Evolutionary conservation across 208 protist genomes (phyloP).

Genomic region (Tritrichomonas musculus): DNA sequence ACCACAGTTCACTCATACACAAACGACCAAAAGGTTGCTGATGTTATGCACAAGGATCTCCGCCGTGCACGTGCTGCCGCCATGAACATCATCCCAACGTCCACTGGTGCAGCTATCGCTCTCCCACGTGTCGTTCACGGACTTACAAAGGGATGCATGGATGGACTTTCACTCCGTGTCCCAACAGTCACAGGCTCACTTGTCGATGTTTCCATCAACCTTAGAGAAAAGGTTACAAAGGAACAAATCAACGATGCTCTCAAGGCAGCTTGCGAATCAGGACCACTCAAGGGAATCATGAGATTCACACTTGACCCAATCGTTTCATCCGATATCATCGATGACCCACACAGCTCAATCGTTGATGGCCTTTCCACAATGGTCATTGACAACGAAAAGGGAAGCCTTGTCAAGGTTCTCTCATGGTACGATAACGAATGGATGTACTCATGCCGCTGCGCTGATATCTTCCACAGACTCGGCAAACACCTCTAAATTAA

Average conservation of each 20-base stretch:
- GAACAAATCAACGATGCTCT: conserved; percentile 60
- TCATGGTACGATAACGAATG: conserved; percentile 94
- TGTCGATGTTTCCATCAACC: conserved; percentile 87
- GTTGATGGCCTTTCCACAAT: conserved; percentile 57
- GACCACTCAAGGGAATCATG: conserved; percentile 82
- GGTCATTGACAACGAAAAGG: neutral
- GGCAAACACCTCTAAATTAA: neutral
- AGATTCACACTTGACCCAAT: conserved; percentile 94
- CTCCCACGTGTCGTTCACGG: conserved; percentile 88
- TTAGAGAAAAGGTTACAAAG: conserved; percentile 77
- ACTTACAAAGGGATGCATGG: too few relatives aligned
- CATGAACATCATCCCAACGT: conserved; percentile 97
- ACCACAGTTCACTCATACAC: conserved; percentile 98
- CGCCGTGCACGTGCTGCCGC: conserved; percentile 84
- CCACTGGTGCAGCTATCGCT: conserved; percentile 95
- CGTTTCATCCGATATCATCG: conserved; percentile 94
- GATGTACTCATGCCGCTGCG: conserved; percentile 94
- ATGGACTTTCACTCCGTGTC: conserved; percentile 96
- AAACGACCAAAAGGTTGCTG: conserved; percentile 95
- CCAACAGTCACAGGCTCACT: conserved; percentile 93
- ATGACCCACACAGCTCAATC: conserved; percentile 79
- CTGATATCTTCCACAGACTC: conserved; percentile 61
- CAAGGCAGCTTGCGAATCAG: conserved; percentile 68
- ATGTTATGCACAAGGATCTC: conserved; percentile 88
- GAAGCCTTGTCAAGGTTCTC: neutral